Conservation (phyloP, 2,329 filamentous ascomycete species). For the Immersiporthe knoxdaviesiana region DNA sequence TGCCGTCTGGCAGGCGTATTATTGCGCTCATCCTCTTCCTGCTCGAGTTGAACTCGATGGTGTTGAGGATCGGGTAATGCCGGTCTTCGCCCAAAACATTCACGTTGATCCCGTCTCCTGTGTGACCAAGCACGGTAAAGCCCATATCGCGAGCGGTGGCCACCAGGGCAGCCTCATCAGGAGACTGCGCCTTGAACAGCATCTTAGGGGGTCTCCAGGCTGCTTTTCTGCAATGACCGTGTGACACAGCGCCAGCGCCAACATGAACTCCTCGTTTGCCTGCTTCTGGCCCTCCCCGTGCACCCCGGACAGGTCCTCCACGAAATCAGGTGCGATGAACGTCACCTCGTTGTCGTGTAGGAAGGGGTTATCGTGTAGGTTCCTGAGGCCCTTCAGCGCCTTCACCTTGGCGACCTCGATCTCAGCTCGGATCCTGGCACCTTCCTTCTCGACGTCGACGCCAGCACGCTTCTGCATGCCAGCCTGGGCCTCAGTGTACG, state of each 20-base stretch:
- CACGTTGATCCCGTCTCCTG: constrained; percentile 78
- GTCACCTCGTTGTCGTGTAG: constrained; percentile 87
- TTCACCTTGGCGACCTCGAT: constrained; percentile 77
- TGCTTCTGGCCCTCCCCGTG: constrained; percentile 75
- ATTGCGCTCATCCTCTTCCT: constrained; percentile 98
- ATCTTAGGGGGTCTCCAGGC: constrained; percentile 91
- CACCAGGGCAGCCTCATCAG: constrained; percentile 93
- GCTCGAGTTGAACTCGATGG: constrained; percentile 95
- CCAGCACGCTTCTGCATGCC: constrained; percentile 94
- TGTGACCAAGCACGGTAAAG: constrained; percentile 85
- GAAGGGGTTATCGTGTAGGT: constrained; percentile 86
- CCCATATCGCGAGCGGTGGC: constrained; percentile 93
- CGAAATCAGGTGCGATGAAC: constrained; percentile 88
- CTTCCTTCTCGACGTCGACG: constrained; percentile 82
- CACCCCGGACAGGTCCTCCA: constrained; percentile 78
- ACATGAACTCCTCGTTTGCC: constrained; percentile 89
- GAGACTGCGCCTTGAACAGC: constrained; percentile 95
- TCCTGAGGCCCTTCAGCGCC: constrained; percentile 74
- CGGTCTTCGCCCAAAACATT: constrained; percentile 87
- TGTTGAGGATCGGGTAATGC: constrained; percentile 87
- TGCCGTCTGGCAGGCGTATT: constrained; percentile 88
- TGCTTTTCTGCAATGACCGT: constrained; percentile 90
- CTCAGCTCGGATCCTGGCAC: constrained; percentile 70
- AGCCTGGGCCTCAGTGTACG: constrained; percentile 94
- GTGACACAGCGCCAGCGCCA: constrained; percentile 92